Evolutionary conservation across 768 basidiomycete genomes (phyloP), one percentile per base, ranked within the genome.

Genomic region (Tubosaeta brunneosetosa): DNA sequence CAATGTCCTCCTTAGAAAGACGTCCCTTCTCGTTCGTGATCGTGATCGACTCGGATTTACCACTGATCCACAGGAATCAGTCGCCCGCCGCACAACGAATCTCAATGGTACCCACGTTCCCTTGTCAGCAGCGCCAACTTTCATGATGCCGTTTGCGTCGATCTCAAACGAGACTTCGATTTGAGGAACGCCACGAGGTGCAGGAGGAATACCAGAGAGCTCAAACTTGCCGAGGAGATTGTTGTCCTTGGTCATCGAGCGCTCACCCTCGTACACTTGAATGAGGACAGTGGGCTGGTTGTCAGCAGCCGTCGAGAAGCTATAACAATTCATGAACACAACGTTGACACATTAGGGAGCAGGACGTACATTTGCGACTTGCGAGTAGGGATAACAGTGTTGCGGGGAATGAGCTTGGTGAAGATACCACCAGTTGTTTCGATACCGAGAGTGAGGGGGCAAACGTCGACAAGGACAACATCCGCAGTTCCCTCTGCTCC

Each of bases 341-440:
- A 6, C 4, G 22, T 26, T 36, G 6, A 64, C 6, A 5, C 5
- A n/a, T 41, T 7, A 3, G 9, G 2, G 29, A 1, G 1, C 0
- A 14, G 11, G 0, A 73, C 82, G 13, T 55, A 86, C 83, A 88
- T 95, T 75, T 98, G 94, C 56, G 84, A 85, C 80, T 98, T 97
- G 78, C 89, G 88, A 63, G 94, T 97, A 54, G 95, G 95, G 69
- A 98, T 94, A 66, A 95, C 92, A 40, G 95, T 97, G 84, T 97
- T 97, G 63, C 95, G 88, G 55, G 92, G 82, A 64, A 99, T 97
- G 65, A 99, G 81, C 74, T 95, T 97, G 61, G 94, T 97, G 80
- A 97, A 91, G 62, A 97, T 94, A 70, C 94, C 93, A 65, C 95
- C 94, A 36, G 94, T 95, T 63, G 94, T 97, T 81, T 97, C 95